Base-by-base conservation (phyloP, 371 early-diverging fungal species). In the Lichtheimia ramosa region DNA sequence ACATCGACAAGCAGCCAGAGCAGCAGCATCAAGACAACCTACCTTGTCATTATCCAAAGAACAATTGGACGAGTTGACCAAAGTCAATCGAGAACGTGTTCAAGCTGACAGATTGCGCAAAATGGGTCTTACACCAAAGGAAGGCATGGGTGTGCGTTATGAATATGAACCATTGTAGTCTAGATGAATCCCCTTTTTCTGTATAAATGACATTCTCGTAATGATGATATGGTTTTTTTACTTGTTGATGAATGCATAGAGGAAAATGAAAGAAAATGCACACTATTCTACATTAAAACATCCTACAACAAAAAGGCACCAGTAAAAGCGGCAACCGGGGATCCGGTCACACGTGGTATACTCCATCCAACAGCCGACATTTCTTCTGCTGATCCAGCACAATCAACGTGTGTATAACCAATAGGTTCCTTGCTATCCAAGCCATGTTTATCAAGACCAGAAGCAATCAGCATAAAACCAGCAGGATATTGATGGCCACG, bases 401-500 rank as follows among this genome's bases (percentile, higher is more conserved):
- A 83, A 65, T 95, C 95, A 15, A 93, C 66, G 66, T 95, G 95
- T 25, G 92, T 90, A 72, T 89, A 95, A 41, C 88, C 85, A 49
- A 95, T 82, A 27, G 86, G 88, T 3, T 79, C 53, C 15, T 79
- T 69, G 56, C 82, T 79, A 48, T 86, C 77, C 48, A 89, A 68
- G n/a, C 92, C 90, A 67, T 90, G 89, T 59, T 85, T 64, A 59
- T 86, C 81, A 34, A 95, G 62, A 4, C 95, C 93, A 40, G 93
- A 85, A 1, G 94, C 93, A 54, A 89, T 69, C 46, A 86, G 66
- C 83, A 95, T 85, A 60, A 91, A 93, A 23, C 93, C 95, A 42
- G 90, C 92, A 43, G 95, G 95, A 70, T 84, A 93, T 69, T 90
- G 89, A 64, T 95, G 95, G 15, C 94, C 95, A 70, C 95, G 89